phyloP scores from a whole-genome alignment of 2,329 filamentous ascomycete species.

The Calycina herbarum region DNA sequence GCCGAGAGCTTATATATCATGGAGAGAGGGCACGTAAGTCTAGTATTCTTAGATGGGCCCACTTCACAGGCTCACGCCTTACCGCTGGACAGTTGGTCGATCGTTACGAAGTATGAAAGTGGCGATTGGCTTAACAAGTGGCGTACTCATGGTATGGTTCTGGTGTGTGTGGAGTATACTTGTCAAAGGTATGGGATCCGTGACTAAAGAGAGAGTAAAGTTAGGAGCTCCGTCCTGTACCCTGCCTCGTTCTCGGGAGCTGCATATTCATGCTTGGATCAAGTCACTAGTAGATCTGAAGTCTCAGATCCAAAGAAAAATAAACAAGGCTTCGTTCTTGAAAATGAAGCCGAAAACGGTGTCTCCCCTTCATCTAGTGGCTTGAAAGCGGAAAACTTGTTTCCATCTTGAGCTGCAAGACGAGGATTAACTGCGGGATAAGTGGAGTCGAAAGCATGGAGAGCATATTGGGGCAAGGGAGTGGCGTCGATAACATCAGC shows the following conservation, averaged over 20 bases:
- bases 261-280: slow-evolving; percentile 24
- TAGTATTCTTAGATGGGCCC: neutral
- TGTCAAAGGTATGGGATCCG: neutral
- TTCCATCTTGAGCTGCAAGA: neutral
- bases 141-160: neutral
- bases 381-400: neutral
- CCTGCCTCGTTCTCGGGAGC: neutral
- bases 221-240: neutral
- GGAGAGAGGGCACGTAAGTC: neutral
- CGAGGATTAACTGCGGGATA: neutral
- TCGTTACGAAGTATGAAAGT: slow-evolving; percentile 18
- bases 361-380: neutral
- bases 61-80: neutral
- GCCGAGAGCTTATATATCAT: slow-evolving; percentile 7
- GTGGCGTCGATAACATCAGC: slow-evolving; percentile 1
- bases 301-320: slow-evolving; percentile 16
- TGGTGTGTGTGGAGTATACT: neutral
- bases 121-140: slow-evolving; percentile 17
- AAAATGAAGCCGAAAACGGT: neutral
- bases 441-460: slow-evolving; percentile 3
- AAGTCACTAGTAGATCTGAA: slow-evolving; percentile 11
- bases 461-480: neutral
- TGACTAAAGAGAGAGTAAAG: neutral
- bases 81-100: neutral
- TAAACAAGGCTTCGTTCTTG: slow-evolving; percentile 2